phyloP scores from a whole-genome alignment of 2,329 filamentous ascomycete species.

The Zymoseptoria ardabiliae region DNA sequence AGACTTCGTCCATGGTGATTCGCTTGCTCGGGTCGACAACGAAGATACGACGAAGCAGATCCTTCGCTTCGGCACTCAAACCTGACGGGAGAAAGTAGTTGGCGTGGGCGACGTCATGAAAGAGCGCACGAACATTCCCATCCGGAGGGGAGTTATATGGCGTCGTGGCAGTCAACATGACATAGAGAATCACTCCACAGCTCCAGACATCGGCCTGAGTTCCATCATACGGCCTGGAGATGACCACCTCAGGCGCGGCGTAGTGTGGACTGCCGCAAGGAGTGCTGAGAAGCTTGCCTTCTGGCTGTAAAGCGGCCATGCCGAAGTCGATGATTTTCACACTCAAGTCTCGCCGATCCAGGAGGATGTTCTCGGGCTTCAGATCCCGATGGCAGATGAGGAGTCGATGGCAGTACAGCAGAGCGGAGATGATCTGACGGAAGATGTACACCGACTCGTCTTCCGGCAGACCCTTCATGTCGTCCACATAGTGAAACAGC shows the following conservation, averaged over 20 bases:
- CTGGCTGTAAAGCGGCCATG: slow-evolving; percentile 88
- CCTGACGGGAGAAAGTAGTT: slow-evolving; percentile 40
- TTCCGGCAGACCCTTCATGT: slow-evolving; percentile 66
- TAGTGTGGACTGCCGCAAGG: slow-evolving; percentile 97
- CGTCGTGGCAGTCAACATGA: slow-evolving; percentile 72
- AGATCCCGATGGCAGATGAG: slow-evolving; percentile 94
- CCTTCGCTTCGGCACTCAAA: slow-evolving; percentile 60
- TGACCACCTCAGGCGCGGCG: slow-evolving; percentile 84
- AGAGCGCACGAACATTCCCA: slow-evolving; percentile 54
- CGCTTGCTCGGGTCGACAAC: slow-evolving; percentile 69
- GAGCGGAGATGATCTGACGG: slow-evolving; percentile 83
- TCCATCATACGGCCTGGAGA: slow-evolving; percentile 69
- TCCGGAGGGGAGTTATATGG: slow-evolving; percentile 67
- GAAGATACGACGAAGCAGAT: slow-evolving; percentile 74
- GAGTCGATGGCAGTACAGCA: slow-evolving; percentile 88
- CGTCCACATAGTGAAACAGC: slow-evolving; percentile 78
- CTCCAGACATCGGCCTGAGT: slow-evolving; percentile 92
- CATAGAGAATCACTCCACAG: slow-evolving; percentile 81
- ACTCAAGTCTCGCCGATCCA: slow-evolving; percentile 61
- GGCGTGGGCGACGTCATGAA: slow-evolving; percentile 49
- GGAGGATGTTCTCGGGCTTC: slow-evolving; percentile 93
- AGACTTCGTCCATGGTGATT: slow-evolving; percentile 74
- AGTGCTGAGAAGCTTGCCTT: slow-evolving; percentile 70
- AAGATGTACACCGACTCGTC: slow-evolving; percentile 77
- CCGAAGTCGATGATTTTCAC: slow-evolving; percentile 97